Evolutionary conservation across 805 yeast species (phyloP).

Genomic region (Teunomyces pallodes): DNA sequence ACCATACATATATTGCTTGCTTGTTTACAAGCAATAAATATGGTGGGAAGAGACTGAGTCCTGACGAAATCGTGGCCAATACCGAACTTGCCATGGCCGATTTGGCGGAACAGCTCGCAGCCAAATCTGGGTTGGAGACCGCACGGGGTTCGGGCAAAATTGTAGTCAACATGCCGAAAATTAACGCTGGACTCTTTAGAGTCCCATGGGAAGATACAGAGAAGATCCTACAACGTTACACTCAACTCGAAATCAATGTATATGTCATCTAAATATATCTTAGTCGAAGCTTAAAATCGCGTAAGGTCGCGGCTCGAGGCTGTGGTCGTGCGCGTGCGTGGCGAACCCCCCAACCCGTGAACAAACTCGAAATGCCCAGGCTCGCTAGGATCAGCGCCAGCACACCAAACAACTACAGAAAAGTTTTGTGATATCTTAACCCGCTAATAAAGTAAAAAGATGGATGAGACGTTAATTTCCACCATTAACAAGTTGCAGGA

Average conservation of each 20-base stretch:
- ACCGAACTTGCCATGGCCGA: conserved; percentile 53
- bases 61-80: conserved; percentile 45
- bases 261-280: conserved; percentile 36
- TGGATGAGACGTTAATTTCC: conserved; percentile 79
- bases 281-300: background rate
- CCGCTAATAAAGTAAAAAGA: conserved; percentile 17
- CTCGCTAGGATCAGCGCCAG: background rate
- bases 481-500: conserved; percentile 78
- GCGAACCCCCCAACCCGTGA: background rate
- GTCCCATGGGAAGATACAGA: conserved; percentile 80
- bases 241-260: conserved; percentile 41
- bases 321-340: background rate
- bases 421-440: background rate
- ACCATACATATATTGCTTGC: conserved; percentile 51
- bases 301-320: background rate
- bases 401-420: background rate
- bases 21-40: conserved; percentile 62
- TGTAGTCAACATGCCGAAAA: conserved; percentile 64
- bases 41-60: conserved; percentile 44
- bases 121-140: conserved; percentile 2
- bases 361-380: background rate
- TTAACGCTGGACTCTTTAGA: conserved; percentile 75
- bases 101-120: conserved; percentile 38
- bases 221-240: conserved; percentile 34
- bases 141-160: conserved; percentile 8